Evolutionary conservation across 768 basidiomycete genomes (phyloP).

Genomic region (Rubroboletus pulcherrimus): DNA sequence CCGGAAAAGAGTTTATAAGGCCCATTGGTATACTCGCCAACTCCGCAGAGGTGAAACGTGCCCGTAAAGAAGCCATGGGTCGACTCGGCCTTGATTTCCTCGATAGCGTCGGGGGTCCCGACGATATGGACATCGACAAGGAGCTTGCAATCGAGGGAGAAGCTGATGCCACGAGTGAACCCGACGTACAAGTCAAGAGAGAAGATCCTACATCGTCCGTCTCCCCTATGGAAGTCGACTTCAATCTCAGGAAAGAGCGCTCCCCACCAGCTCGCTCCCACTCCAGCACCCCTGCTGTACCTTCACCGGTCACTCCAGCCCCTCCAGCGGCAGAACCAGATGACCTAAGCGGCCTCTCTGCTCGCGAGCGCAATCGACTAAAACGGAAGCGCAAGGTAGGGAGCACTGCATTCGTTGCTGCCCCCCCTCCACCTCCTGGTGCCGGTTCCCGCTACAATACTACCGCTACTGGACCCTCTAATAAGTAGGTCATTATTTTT

Average conservation of each 20-base stretch:
- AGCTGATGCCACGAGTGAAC: slow-evolving; percentile 42
- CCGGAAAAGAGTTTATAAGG: slow-evolving; percentile 87
- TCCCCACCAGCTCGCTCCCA: slow-evolving; percentile 40
- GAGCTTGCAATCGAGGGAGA: slow-evolving; percentile 65
- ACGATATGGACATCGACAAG: slow-evolving; percentile 84
- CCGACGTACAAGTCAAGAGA: slow-evolving; percentile 37
- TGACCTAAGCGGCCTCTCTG: slow-evolving; percentile 64
- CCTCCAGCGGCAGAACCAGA: slow-evolving; percentile 36
- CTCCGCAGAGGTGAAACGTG: slow-evolving; percentile 78
- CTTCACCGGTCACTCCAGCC: slow-evolving; percentile 46
- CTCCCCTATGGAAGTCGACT: slow-evolving; percentile 47
- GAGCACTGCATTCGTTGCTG: slow-evolving; percentile 75
- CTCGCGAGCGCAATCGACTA: slow-evolving; percentile 88
- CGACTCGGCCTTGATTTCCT: slow-evolving; percentile 86
- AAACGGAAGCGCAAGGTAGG: slow-evolving; percentile 94
- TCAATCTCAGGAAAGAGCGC: slow-evolving; percentile 37
- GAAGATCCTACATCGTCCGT: slow-evolving; percentile 35
- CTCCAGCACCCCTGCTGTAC: slow-evolving; percentile 42
- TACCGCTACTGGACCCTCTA: slow-evolving; percentile 52
- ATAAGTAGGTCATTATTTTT: slow-evolving; percentile 43
- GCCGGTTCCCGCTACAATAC: slow-evolving; percentile 60
- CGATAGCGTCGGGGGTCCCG: slow-evolving; percentile 61
- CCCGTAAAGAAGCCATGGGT: slow-evolving; percentile 84
- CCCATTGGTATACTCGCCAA: slow-evolving; percentile 69
- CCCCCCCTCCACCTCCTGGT: slow-evolving; percentile 54